These are phyloP conservation scores for Dactylonectria estremocensis DNA, from an alignment of 2,329 filamentous ascomycete genomes.

Conservation along the genomic window DNA sequence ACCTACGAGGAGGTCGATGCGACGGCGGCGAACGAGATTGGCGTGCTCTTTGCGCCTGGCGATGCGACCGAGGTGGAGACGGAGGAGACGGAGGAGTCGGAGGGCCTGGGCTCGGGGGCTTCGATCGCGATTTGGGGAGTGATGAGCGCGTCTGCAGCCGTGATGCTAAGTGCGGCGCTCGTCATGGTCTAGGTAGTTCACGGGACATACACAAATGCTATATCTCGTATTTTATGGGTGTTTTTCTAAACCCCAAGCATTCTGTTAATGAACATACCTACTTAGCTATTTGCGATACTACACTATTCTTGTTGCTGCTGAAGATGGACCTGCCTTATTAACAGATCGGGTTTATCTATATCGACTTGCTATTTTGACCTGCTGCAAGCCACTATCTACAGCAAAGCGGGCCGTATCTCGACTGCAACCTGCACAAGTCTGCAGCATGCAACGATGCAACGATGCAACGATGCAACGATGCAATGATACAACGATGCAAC, in stretches of 20 bases:
- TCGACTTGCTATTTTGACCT: background rate
- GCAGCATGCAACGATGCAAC: background rate
- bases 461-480: background rate
- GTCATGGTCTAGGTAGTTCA: background rate
- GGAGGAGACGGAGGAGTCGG: background rate
- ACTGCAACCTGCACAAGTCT: background rate
- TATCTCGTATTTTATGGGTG: background rate
- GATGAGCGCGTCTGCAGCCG: conserved; percentile 19
- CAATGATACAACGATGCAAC: background rate
- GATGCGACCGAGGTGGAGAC: conserved; percentile 62
- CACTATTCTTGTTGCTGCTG: too few relatives aligned
- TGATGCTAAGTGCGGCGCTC: conserved; percentile 12
- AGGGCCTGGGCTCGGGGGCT: conserved; percentile 27
- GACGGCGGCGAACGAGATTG: conserved; percentile 59
- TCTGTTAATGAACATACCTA: too few relatives aligned
- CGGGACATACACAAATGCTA: background rate
- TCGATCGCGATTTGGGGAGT: conserved; percentile 11
- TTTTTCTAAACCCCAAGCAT: too few relatives aligned
- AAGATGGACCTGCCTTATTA: background rate
- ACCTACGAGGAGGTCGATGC: conserved; percentile 62
- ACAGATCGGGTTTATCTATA: background rate
- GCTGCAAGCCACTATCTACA: background rate
- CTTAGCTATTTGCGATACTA: too few relatives aligned
- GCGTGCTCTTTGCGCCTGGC: conserved; percentile 67
- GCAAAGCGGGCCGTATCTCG: background rate